These are phyloP conservation scores for Tolypocladium ovalisporum DNA, from an alignment of 2,329 filamentous ascomycete species.

Conservation along the genomic window DNA sequence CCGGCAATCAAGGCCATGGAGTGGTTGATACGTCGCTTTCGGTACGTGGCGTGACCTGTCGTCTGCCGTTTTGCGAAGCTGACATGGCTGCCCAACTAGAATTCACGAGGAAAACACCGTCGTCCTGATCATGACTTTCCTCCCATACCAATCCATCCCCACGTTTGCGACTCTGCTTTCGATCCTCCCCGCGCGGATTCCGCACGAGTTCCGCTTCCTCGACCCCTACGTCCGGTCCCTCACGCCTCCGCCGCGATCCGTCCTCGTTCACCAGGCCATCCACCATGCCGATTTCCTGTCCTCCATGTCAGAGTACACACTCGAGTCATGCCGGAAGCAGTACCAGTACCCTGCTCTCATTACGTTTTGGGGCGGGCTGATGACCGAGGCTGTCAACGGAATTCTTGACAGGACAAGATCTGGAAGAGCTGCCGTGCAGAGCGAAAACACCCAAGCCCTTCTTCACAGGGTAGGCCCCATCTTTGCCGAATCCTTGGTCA, in stretches of 20 bases:
- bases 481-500: slow-evolving; percentile 65
- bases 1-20: slow-evolving; percentile 87
- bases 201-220: slow-evolving; percentile 71
- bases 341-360: slow-evolving; percentile 69
- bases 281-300: slow-evolving; percentile 69
- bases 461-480: slow-evolving; percentile 55
- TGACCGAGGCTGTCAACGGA: slow-evolving; percentile 73
- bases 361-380: slow-evolving; percentile 84
- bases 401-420: slow-evolving; percentile 71
- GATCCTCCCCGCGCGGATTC: slow-evolving; percentile 68
- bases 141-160: slow-evolving; percentile 82
- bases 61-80: neutral
- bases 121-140: slow-evolving; percentile 69
- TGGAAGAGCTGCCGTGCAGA: slow-evolving; percentile 64
- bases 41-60: slow-evolving; percentile 38
- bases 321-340: slow-evolving; percentile 59
- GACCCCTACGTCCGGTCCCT: slow-evolving; percentile 74
- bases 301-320: slow-evolving; percentile 65
- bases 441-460: slow-evolving; percentile 71
- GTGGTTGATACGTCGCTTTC: slow-evolving; percentile 87
- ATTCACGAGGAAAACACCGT: slow-evolving; percentile 86
- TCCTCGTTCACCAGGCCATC: slow-evolving; percentile 73
- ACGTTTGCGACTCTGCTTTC: slow-evolving; percentile 79
- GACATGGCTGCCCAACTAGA: slow-evolving; percentile 30
- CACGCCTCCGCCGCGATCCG: slow-evolving; percentile 65